phyloP scores from a whole-genome alignment of 2,329 filamentous ascomycete species.

The Parastagonospora nodorum region DNA sequence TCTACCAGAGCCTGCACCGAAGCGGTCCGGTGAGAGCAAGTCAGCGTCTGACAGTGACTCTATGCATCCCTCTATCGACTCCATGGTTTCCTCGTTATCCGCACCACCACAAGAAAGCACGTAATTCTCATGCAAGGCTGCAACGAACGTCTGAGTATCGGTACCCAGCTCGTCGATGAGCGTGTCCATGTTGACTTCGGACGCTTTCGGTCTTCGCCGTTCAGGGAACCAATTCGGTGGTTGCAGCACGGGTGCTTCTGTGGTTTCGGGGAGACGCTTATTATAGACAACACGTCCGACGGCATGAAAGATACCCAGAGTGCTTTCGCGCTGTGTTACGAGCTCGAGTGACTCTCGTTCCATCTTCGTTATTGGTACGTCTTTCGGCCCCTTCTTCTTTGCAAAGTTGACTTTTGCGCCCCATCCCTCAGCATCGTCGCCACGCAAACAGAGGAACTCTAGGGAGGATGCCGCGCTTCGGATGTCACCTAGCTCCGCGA shows the following conservation, averaged over 20 bases:
- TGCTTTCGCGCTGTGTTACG: conserved; percentile 85
- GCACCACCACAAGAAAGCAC: conserved; percentile 76
- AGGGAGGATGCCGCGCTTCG: conserved; percentile 89
- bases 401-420: conserved; percentile 73
- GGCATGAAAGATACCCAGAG: conserved; percentile 92
- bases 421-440: conserved; percentile 82
- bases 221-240: conserved; percentile 55
- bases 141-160: conserved; percentile 87
- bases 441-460: conserved; percentile 88
- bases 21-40: conserved; percentile 76
- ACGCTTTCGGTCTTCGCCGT: conserved; percentile 49
- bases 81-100: conserved; percentile 66
- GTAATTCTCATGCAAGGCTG: conserved; percentile 93
- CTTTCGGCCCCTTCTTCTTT: conserved; percentile 59
- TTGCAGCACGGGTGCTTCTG: conserved; percentile 41
- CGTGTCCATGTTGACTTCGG: conserved; percentile 61
- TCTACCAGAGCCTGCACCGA: conserved; percentile 61
- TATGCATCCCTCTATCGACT: conserved; percentile 83
- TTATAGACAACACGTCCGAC: conserved; percentile 97
- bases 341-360: conserved; percentile 81
- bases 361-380: conserved; percentile 69
- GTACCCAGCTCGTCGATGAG: conserved; percentile 94
- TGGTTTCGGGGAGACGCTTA: conserved; percentile 68
- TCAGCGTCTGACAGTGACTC: conserved; percentile 87
- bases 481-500: conserved; percentile 89